phyloP scores from a whole-genome alignment of 2,329 filamentous ascomycete species.

The Calonectria hongkongensis region DNA sequence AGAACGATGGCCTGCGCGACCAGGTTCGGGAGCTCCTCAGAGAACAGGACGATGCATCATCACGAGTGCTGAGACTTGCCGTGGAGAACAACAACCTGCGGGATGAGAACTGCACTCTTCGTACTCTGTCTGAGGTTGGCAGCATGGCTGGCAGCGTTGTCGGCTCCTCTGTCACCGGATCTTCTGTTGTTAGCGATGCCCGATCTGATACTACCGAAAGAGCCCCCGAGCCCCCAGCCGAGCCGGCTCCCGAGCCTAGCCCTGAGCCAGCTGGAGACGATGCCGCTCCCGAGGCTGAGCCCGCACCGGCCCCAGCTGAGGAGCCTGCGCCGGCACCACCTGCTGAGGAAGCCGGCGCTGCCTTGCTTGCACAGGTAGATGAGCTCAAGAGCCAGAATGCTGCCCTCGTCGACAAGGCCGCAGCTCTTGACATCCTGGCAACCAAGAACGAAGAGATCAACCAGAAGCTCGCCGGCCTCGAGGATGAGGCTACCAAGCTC shows the following conservation, averaged over 20 bases:
- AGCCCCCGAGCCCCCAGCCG: constrained; percentile 38
- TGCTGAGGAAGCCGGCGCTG: constrained; percentile 32
- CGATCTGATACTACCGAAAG: constrained; percentile 52
- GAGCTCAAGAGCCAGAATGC: constrained; percentile 38
- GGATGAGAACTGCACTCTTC: constrained; percentile 50
- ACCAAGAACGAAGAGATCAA: constrained; percentile 46
- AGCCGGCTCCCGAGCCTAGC: constrained; percentile 20
- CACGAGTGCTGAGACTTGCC: constrained; percentile 50
- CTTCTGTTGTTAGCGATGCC: constrained; percentile 41
- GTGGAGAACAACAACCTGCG: constrained; percentile 50
- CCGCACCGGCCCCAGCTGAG: constrained; percentile 30
- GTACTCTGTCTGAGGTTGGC: constrained; percentile 45
- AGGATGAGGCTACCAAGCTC: constrained; percentile 39
- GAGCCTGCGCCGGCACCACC: constrained; percentile 38
- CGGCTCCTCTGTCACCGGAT: constrained; percentile 44
- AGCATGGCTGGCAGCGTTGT: constrained; percentile 48
- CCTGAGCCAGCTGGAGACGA: constrained; percentile 34
- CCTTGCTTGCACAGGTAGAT: constrained; percentile 33
- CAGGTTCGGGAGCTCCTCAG: constrained; percentile 47
- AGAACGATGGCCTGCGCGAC: constrained; percentile 46
- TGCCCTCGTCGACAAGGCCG: constrained; percentile 49
- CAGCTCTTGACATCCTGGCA: constrained; percentile 39
- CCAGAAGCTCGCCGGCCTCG: constrained; percentile 45
- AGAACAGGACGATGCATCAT: constrained; percentile 52
- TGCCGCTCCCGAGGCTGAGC: constrained; percentile 19